phyloP scores from a whole-genome alignment of 306 rosid genomes.

The Glycine tomentella region DNA sequence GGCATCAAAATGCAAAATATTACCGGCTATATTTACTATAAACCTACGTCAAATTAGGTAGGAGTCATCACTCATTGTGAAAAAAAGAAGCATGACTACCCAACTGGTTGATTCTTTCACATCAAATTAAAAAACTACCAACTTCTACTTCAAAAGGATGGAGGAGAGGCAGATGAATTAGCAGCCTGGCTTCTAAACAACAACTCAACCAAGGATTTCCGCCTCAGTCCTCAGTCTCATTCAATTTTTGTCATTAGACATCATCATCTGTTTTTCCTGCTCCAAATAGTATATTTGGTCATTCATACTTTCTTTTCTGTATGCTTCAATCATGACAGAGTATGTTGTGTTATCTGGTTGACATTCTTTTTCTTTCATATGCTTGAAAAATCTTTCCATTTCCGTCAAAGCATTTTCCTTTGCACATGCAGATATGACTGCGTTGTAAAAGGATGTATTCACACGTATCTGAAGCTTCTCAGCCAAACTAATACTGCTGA shows the following conservation, averaged over 20 bases:
- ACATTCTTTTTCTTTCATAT: constrained; percentile 74
- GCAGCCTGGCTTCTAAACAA: constrained; percentile 37
- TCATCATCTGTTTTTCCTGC: constrained; percentile 56
- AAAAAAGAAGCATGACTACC: constrained; percentile 1
- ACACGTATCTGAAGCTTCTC: constrained; percentile 72
- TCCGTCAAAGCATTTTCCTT: constrained; percentile 78
- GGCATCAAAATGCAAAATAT: constrained; percentile 13
- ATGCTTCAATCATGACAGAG: constrained; percentile 72
- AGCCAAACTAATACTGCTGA: constrained; percentile 70
- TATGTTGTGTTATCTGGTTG: constrained; percentile 72
- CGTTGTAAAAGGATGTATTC: constrained; percentile 73
- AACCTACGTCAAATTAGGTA: background rate
- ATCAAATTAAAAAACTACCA: constrained; percentile 16
- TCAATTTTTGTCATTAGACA: constrained; percentile 36
- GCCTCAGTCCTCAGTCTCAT: constrained; percentile 2
- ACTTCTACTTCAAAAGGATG: constrained; percentile 5
- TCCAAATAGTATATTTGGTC: constrained; percentile 77
- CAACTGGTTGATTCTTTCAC: constrained; percentile 27
- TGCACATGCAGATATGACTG: constrained; percentile 80
- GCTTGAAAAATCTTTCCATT: constrained; percentile 75
- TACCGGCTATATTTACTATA: constrained; percentile 4
- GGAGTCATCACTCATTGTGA: constrained; percentile 16
- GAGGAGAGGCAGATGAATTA: constrained; percentile 27
- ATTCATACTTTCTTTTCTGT: constrained; percentile 73
- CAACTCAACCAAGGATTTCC: constrained; percentile 37